phyloP scores from a whole-genome alignment of 148 eudicot species.

The Cornus controversa region DNA sequence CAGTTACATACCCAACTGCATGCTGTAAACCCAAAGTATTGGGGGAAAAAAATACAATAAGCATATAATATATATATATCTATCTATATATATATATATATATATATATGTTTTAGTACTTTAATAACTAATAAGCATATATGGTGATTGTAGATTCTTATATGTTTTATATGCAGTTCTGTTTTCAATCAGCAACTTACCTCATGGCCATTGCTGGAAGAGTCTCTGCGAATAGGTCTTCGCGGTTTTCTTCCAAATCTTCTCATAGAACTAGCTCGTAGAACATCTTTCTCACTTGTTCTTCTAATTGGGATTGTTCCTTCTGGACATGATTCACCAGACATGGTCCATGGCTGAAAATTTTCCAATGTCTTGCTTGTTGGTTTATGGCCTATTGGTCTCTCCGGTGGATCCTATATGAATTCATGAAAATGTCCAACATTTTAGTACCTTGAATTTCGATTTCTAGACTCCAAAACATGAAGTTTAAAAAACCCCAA shows the following conservation, averaged over 20 bases:
- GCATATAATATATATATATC: too few relatives aligned
- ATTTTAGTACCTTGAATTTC: background rate
- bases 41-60: too few relatives aligned
- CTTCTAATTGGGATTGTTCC: constrained; percentile 79
- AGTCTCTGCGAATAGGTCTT: constrained; percentile 50
- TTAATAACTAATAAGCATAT: too few relatives aligned
- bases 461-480: background rate
- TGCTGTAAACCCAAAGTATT: constrained; percentile 38
- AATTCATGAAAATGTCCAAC: background rate
- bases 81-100: too few relatives aligned
- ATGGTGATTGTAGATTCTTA: background rate
- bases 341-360: constrained; percentile 58
- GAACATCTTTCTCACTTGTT: constrained; percentile 62
- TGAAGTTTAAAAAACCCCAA: background rate
- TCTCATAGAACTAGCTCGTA: constrained; percentile 49
- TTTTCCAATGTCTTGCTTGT: constrained; percentile 32
- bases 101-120: too few relatives aligned
- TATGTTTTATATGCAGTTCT: background rate
- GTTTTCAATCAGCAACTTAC: constrained; percentile 18
- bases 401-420: constrained; percentile 62
- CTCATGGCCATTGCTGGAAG: constrained; percentile 62
- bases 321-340: constrained; percentile 54
- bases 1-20: constrained; percentile 78
- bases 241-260: constrained; percentile 55
- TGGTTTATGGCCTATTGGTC: constrained; percentile 45